Percentiles rank a stretch among this genome's conserved stretches.
Conservation (phyloP, 2,329 filamentous ascomycete genomes). For the Lasiodiplodia citricola region DNA sequence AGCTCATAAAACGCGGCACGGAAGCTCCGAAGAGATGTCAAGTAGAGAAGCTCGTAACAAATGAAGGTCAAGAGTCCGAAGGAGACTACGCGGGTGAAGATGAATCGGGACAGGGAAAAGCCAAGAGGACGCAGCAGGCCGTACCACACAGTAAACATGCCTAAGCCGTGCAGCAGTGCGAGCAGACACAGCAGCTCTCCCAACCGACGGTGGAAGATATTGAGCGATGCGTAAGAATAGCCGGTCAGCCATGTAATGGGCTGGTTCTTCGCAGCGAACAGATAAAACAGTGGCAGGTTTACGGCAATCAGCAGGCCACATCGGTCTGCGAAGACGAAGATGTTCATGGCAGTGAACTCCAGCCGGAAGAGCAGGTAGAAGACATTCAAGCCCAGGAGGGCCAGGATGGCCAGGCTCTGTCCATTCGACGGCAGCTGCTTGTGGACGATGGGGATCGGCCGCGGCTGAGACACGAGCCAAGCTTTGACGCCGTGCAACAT, state of each 20-base stretch:
- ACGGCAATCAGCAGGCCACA: conserved; percentile 59
- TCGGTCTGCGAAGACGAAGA: conserved; percentile 65
- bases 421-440: conserved; percentile 63
- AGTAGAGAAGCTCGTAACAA: conserved; percentile 65
- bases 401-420: conserved; percentile 58
- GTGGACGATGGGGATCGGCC: conserved; percentile 61
- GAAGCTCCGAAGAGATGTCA: conserved; percentile 66
- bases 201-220: conserved; percentile 68
- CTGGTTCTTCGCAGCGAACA: conserved; percentile 70
- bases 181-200: conserved; percentile 67
- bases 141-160: conserved; percentile 63
- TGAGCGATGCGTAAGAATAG: conserved; percentile 69
- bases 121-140: conserved; percentile 56
- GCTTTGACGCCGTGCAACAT: conserved; percentile 37
- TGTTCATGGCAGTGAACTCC: conserved; percentile 49
- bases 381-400: conserved; percentile 60
- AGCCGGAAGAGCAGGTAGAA: conserved; percentile 62
- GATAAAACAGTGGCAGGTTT: conserved; percentile 62
- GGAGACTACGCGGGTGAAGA: conserved; percentile 59
- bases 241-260: conserved; percentile 66
- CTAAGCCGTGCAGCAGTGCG: conserved; percentile 60
- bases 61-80: conserved; percentile 62
- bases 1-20: conserved; percentile 67
- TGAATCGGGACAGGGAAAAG: conserved; percentile 56
- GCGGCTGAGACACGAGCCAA: conserved; percentile 62